Conservation (phyloP, 1,139 yeast genomes). For the Pichia sp. region DNA sequence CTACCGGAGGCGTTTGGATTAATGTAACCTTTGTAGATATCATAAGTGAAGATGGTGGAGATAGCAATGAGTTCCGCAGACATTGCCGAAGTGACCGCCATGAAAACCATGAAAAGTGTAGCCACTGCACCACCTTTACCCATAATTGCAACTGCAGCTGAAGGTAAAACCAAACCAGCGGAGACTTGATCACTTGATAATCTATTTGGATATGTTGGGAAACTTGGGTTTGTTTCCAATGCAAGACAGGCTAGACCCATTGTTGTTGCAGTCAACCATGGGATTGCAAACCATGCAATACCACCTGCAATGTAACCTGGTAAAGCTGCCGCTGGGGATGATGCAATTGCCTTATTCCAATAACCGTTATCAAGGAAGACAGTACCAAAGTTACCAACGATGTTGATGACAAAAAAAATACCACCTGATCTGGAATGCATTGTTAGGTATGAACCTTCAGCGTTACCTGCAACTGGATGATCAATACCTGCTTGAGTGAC, state of each 20-base stretch:
- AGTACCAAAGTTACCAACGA: conserved; percentile 20
- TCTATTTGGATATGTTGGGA: conserved; percentile 23
- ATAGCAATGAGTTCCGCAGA: conserved; percentile 44
- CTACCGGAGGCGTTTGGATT: conserved; percentile 38
- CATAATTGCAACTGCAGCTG: conserved; percentile 35
- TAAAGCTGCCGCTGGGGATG: conserved; percentile 28
- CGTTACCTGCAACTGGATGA: conserved; percentile 37
- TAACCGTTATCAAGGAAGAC: conserved; percentile 25
- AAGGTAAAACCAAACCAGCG: conserved; percentile 39
- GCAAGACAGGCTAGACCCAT: conserved; percentile 33
- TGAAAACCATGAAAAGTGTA: conserved; percentile 39
- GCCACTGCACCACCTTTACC: conserved; percentile 40
- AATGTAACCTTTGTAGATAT: conserved; percentile 39
- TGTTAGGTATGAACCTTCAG: conserved; percentile 41
- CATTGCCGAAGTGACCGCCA: conserved; percentile 43
- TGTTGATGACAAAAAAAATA: conserved; percentile 23
- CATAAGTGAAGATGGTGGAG: conserved; percentile 40
- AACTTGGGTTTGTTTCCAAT: conserved; percentile 30
- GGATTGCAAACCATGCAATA: conserved; percentile 38
- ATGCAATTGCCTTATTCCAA: conserved; percentile 33
- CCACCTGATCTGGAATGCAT: conserved; percentile 36
- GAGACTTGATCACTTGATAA: conserved; percentile 25
- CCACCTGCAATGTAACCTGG: conserved; percentile 39
- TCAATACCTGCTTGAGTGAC: conserved; percentile 27
- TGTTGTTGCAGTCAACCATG: conserved; percentile 37